Conservation (phyloP, 2,329 filamentous ascomycete species). For the Fusarium brachygibbosum region DNA sequence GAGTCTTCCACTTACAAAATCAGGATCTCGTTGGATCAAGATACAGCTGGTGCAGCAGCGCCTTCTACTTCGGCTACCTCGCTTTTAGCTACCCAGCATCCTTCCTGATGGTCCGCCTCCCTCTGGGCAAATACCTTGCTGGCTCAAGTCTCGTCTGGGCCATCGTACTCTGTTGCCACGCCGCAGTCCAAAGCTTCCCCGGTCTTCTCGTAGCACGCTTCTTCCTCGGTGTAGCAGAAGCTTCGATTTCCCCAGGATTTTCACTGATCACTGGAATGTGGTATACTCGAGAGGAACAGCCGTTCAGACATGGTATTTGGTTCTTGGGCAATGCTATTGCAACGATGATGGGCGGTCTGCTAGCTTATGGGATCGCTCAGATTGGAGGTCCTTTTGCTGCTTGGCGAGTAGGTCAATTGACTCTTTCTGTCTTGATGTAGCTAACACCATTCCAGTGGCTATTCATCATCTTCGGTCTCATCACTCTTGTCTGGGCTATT, state of each 20-base stretch:
- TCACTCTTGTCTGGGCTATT: constrained; percentile 37
- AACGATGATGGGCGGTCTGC: constrained; percentile 38
- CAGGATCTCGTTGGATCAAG: constrained; percentile 35
- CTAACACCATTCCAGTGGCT: constrained; percentile 24
- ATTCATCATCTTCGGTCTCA: constrained; percentile 43
- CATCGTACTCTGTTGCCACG: constrained; percentile 38
- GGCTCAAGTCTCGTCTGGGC: constrained; percentile 42
- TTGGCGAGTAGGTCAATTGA: constrained; percentile 30
- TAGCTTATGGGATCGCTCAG: constrained; percentile 43
- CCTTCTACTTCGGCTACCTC: constrained; percentile 45
- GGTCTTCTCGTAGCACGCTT: constrained; percentile 37
- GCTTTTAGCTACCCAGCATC: constrained; percentile 45
- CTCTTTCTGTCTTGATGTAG: fast-evolving
- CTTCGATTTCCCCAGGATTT: constrained; percentile 44
- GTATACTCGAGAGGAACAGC: constrained; percentile 44
- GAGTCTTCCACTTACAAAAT: background rate
- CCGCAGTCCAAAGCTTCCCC: constrained; percentile 35
- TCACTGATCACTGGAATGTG: constrained; percentile 46
- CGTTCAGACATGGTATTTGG: constrained; percentile 44
- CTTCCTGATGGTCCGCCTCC: constrained; percentile 42
- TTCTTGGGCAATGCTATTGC: constrained; percentile 44
- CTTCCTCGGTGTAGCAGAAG: constrained; percentile 44
- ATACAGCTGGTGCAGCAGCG: constrained; percentile 45
- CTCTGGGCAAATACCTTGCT: constrained; percentile 39
- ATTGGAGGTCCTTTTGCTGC: constrained; percentile 30